These are phyloP conservation scores for Setaria italica DNA, from an alignment of 202 grass and related monocot species.

Conservation along the genomic window DNA sequence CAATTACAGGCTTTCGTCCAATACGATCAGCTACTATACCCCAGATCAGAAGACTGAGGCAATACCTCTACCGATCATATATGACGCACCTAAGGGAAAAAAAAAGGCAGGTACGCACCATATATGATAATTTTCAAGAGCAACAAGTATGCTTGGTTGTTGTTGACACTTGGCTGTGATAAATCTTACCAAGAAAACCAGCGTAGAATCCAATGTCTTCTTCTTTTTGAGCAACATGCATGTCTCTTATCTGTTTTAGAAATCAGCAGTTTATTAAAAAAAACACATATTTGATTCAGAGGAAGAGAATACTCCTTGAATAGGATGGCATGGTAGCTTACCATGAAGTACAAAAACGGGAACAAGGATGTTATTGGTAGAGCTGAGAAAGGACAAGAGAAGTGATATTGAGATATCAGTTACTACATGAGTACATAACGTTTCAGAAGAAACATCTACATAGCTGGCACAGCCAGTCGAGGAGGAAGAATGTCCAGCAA, in stretches of 20 bases:
- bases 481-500: neutral
- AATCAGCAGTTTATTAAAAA: neutral
- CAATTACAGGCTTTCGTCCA: conserved; percentile 77
- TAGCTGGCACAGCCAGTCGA: neutral
- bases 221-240: conserved; percentile 58
- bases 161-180: neutral
- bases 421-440: too few relatives aligned
- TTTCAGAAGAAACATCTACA: neutral
- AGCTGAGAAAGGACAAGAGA: conserved; percentile 41
- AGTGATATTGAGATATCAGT: neutral
- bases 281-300: neutral
- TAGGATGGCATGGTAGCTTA: conserved; percentile 15
- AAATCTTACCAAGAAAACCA: conserved; percentile 68
- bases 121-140: neutral
- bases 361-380: conserved; percentile 66
- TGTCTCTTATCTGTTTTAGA: conserved; percentile 55
- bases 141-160: neutral
- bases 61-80: conserved; percentile 80
- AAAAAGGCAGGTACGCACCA: neutral
- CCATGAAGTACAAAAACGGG: conserved; percentile 85
- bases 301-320: neutral
- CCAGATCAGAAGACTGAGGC: conserved; percentile 78
- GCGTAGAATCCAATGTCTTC: conserved; percentile 87
- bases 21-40: conserved; percentile 67
- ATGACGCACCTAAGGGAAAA: conserved; percentile 48